Evolutionary conservation across 768 basidiomycete species (phyloP).

Genomic region (Aureoboletus auriporus): DNA sequence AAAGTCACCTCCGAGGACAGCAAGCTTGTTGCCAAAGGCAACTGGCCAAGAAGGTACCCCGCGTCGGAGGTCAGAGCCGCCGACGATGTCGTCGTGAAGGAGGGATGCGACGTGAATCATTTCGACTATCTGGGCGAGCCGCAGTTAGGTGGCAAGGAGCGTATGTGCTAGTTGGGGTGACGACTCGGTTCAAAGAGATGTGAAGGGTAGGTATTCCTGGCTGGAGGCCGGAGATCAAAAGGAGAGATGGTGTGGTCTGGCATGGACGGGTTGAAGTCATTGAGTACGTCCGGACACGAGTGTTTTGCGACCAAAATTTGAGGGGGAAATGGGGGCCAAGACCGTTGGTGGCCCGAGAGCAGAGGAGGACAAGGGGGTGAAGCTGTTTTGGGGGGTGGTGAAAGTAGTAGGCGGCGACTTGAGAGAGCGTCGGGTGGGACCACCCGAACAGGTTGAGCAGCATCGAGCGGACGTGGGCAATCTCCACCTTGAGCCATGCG

Average conservation of each 20-base stretch:
- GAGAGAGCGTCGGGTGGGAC: slow-evolving; percentile 82
- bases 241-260: slow-evolving; percentile 68
- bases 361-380: slow-evolving; percentile 86
- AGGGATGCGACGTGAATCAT: slow-evolving; percentile 97
- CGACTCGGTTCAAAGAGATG: slow-evolving; percentile 17
- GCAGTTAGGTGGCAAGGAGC: slow-evolving; percentile 78
- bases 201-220: slow-evolving; percentile 19
- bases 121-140: slow-evolving; percentile 93
- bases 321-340: slow-evolving; percentile 61
- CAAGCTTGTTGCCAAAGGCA: slow-evolving; percentile 87
- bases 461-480: slow-evolving; percentile 64
- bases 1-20: slow-evolving; percentile 94
- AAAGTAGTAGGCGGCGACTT: slow-evolving; percentile 92
- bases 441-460: slow-evolving; percentile 80
- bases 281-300: slow-evolving; percentile 68
- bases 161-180: slow-evolving; percentile 33
- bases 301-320: slow-evolving; percentile 63
- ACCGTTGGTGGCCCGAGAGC: slow-evolving; percentile 91
- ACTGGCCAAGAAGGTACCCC: slow-evolving; percentile 63
- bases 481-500: slow-evolving; percentile 65
- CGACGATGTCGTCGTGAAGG: slow-evolving; percentile 88
- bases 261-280: slow-evolving; percentile 90
- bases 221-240: slow-evolving; percentile 45
- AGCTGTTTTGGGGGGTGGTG: slow-evolving; percentile 85
- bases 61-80: slow-evolving; percentile 68